Evolutionary conservation across 176 grass and related monocot genomes (phyloP).

Genomic region (Pontederia paniculata): DNA sequence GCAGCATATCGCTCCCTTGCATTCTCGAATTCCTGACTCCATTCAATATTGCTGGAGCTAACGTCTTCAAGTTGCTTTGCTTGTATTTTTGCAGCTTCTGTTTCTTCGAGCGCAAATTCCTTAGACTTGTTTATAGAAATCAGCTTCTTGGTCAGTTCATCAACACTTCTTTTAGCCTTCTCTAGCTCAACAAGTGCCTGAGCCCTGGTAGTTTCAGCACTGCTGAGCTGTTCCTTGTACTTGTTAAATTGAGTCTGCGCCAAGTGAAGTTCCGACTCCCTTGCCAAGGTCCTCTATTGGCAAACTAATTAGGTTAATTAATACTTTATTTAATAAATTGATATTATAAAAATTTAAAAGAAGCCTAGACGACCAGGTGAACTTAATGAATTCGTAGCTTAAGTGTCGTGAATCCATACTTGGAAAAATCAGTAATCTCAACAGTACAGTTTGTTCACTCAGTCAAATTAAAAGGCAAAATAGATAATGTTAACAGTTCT

Average conservation of each 20-base stretch:
- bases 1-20: constrained; percentile 57
- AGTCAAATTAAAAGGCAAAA: too few relatives aligned
- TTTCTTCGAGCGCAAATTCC: constrained; percentile 58
- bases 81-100: constrained; percentile 64
- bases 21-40: constrained; percentile 64
- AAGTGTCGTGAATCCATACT: neutral
- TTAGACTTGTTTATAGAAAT: constrained; percentile 75
- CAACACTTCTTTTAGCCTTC: constrained; percentile 66
- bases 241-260: constrained; percentile 80
- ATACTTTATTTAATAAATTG: neutral
- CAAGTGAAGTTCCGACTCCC: constrained; percentile 75
- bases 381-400: neutral
- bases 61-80: constrained; percentile 58
- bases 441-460: too few relatives aligned
- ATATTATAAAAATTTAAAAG: neutral
- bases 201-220: constrained; percentile 56
- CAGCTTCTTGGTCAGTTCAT: constrained; percentile 52
- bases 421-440: neutral
- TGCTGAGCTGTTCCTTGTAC: constrained; percentile 71
- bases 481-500: too few relatives aligned
- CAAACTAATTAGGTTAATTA: constrained; percentile 2
- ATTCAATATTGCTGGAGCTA: constrained; percentile 31
- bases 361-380: neutral
- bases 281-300: constrained; percentile 45
- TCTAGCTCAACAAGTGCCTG: constrained; percentile 73